A percentile compares a stretch with the other conserved stretches of the same genome.
These are phyloP conservation scores for Pythium rishiriense DNA, from an alignment of 352 stramenopile genomes.

Conservation along the genomic window DNA sequence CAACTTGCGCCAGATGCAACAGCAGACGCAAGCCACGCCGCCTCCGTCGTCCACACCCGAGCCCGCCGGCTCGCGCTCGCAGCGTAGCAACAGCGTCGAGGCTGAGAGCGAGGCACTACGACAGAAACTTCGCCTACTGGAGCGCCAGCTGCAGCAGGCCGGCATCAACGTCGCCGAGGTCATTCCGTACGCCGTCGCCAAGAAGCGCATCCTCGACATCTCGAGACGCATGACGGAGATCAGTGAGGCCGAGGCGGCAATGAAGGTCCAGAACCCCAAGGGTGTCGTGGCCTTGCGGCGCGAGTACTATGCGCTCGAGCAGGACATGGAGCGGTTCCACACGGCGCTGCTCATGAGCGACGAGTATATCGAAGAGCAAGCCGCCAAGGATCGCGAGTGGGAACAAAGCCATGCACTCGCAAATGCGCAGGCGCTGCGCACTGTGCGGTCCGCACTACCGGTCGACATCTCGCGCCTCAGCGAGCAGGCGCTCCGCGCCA, in stretches of 20 bases:
- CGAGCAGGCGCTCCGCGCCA: slow-evolving; percentile 60
- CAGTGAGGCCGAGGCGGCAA: slow-evolving; percentile 60
- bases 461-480: slow-evolving; percentile 80
- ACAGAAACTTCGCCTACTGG: slow-evolving; percentile 70
- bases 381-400: slow-evolving; percentile 65
- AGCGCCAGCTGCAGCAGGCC: slow-evolving; percentile 71
- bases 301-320: slow-evolving; percentile 88
- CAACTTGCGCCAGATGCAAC: slow-evolving; percentile 33
- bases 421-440: slow-evolving; percentile 57
- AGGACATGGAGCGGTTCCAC: slow-evolving; percentile 91
- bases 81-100: slow-evolving; percentile 23
- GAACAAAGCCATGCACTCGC: slow-evolving; percentile 50
- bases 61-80: not conserved
- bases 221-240: slow-evolving; percentile 84
- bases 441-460: slow-evolving; percentile 74
- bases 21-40: not conserved
- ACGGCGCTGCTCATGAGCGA: slow-evolving; percentile 88
- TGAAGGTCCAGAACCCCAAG: slow-evolving; percentile 28
- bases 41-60: not conserved
- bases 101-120: slow-evolving; percentile 59
- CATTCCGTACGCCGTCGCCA: slow-evolving; percentile 87
- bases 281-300: slow-evolving; percentile 36
- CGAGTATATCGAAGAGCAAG: slow-evolving; percentile 87
- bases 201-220: slow-evolving; percentile 75
- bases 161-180: slow-evolving; percentile 85